These are phyloP conservation scores for Penicillium sp. DNA, from an alignment of 2,329 filamentous ascomycete genomes.

Conservation along the genomic window DNA sequence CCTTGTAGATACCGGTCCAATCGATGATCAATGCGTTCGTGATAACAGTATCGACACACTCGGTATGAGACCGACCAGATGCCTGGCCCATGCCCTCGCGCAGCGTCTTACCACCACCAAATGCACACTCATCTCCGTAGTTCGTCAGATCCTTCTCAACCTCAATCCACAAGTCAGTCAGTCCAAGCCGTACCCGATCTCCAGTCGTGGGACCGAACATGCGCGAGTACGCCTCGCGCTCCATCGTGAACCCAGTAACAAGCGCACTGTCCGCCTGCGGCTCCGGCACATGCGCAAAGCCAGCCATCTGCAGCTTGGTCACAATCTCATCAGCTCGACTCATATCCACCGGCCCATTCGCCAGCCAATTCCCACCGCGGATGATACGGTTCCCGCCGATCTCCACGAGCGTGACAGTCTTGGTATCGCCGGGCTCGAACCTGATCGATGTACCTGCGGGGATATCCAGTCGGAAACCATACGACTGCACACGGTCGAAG, in stretches of 20 bases:
- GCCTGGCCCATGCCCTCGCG: slow-evolving; percentile 96
- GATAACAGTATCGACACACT: slow-evolving; percentile 78
- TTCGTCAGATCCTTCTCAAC: slow-evolving; percentile 80
- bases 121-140: slow-evolving; percentile 92
- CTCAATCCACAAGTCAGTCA: slow-evolving; percentile 83
- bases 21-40: slow-evolving; percentile 88
- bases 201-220: slow-evolving; percentile 95
- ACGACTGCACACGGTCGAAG: slow-evolving; percentile 78
- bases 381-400: slow-evolving; percentile 79
- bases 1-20: slow-evolving; percentile 91
- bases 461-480: slow-evolving; percentile 85
- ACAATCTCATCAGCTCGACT: slow-evolving; percentile 64
- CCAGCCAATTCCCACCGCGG: slow-evolving; percentile 76
- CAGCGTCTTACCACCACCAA: slow-evolving; percentile 90
- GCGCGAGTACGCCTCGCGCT: slow-evolving; percentile 70
- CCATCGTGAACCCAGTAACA: slow-evolving; percentile 65
- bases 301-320: slow-evolving; percentile 62
- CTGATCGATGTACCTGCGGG: slow-evolving; percentile 85
- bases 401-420: slow-evolving; percentile 84
- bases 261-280: slow-evolving; percentile 55
- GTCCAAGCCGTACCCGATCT: slow-evolving; percentile 74
- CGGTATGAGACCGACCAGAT: slow-evolving; percentile 66
- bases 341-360: slow-evolving; percentile 66
- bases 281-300: slow-evolving; percentile 73
- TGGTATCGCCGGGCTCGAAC: slow-evolving; percentile 90